Percentiles rank a stretch among this genome's conserved stretches.
These are phyloP conservation scores for Aspergillus cristatus DNA, from an alignment of 495 filamentous ascomycete genomes.

Conservation along the genomic window DNA sequence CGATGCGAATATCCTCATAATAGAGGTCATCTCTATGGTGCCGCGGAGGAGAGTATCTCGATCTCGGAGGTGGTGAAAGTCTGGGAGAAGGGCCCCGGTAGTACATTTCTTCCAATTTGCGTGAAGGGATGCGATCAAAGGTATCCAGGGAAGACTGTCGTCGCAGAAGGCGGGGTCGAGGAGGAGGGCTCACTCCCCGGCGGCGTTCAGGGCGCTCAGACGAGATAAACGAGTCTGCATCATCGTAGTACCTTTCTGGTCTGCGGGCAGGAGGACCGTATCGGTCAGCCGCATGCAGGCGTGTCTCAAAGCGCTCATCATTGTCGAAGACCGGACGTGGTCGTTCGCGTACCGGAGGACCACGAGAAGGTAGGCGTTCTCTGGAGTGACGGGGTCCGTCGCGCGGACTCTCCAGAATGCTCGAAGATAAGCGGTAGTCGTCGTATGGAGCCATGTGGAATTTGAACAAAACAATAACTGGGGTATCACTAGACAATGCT, in stretches of 20 bases:
- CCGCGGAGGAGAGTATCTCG: constrained; percentile 27
- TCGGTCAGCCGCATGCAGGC: constrained; percentile 46
- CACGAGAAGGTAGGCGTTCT: constrained; percentile 34
- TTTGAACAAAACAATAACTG: background rate
- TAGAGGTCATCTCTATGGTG: constrained; percentile 44
- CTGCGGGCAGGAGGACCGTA: constrained; percentile 46
- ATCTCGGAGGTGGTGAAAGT: constrained; percentile 23
- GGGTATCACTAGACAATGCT: background rate
- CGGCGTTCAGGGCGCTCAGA: constrained; percentile 30
- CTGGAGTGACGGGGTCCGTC: constrained; percentile 39
- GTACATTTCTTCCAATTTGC: constrained; percentile 46
- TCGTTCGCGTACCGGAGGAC: constrained; percentile 34
- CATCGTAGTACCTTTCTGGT: constrained; percentile 37
- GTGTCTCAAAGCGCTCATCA: constrained; percentile 40
- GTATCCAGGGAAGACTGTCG: constrained; percentile 64
- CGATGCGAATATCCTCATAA: constrained; percentile 57
- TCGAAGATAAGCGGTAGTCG: constrained; percentile 35
- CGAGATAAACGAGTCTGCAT: constrained; percentile 38
- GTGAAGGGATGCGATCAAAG: constrained; percentile 56
- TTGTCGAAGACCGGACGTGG: constrained; percentile 33
- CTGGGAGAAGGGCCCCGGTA: constrained; percentile 29
- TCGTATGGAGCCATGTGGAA: constrained; percentile 38
- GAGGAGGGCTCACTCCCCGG: constrained; percentile 32
- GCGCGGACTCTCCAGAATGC: constrained; percentile 24
- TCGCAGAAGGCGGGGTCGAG: constrained; percentile 49